Percentiles rank a stretch among this genome's conserved stretches.
These are phyloP conservation scores for Avena sativa DNA, from an alignment of 176 grass and related monocot genomes.

Conservation along the genomic window DNA sequence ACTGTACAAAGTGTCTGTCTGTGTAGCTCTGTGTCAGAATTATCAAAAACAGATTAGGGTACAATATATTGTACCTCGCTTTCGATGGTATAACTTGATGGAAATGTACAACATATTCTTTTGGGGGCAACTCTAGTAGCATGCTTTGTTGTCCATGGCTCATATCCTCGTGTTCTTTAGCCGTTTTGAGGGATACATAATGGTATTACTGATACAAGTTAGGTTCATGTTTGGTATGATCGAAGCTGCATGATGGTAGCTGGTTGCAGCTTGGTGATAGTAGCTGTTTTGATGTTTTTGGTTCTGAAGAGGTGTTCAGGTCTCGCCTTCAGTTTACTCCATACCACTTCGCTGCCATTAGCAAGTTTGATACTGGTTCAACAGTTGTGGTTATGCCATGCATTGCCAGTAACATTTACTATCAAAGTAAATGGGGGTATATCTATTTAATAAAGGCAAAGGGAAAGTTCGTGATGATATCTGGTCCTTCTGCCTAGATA, in stretches of 20 bases:
- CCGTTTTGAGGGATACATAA: background rate
- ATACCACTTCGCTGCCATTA: background rate
- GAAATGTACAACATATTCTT: background rate
- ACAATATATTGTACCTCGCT: slow-evolving; percentile 5
- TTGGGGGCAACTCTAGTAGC: background rate
- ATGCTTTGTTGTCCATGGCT: background rate
- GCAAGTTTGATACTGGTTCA: background rate
- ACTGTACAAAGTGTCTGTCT: slow-evolving; percentile 27
- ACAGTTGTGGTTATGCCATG: background rate
- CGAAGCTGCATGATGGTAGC: background rate
- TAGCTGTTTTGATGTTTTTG: background rate
- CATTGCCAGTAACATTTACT: background rate
- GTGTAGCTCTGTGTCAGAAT: slow-evolving; percentile 8
- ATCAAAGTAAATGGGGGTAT: background rate
- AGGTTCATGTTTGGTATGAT: background rate
- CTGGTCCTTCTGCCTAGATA: slow-evolving; percentile 37
- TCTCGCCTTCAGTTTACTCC: background rate
- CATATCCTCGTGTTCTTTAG: background rate
- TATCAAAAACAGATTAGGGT: background rate
- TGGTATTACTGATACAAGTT: background rate
- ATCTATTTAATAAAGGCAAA: background rate
- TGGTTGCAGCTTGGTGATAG: background rate
- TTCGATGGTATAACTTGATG: slow-evolving; percentile 9
- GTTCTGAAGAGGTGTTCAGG: background rate
- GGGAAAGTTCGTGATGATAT: background rate